These are phyloP conservation scores for Nicotiana tomentosiformis DNA, from an alignment of 257 asterid genomes.

Conservation along the genomic window DNA sequence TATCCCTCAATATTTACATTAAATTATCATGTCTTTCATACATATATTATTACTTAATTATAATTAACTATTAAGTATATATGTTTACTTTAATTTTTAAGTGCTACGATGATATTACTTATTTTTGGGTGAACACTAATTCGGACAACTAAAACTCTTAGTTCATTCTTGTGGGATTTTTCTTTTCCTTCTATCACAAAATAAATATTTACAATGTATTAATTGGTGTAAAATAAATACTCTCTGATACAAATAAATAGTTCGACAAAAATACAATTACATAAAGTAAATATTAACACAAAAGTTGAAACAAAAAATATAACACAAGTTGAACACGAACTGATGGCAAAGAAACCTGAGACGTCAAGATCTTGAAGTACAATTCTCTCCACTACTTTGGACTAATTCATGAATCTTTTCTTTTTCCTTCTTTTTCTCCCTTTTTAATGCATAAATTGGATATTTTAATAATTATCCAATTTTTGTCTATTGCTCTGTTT, in stretches of 20 bases:
- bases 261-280: not conserved
- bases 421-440: not conserved
- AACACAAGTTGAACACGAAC: not conserved
- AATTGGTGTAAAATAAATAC: not conserved
- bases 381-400: not conserved
- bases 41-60: too few relatives aligned
- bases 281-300: not conserved
- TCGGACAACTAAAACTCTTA: too few relatives aligned
- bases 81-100: too few relatives aligned
- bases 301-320: not conserved
- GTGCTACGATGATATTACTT: too few relatives aligned
- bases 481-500: not conserved
- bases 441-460: not conserved
- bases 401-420: not conserved
- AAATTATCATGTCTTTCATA: too few relatives aligned
- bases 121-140: too few relatives aligned
- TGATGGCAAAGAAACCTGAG: not conserved
- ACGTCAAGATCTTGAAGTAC: not conserved
- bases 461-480: not conserved
- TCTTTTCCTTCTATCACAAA: not conserved
- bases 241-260: not conserved
- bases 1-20: too few relatives aligned
- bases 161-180: not conserved
- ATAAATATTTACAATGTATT: not conserved
- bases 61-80: too few relatives aligned